Percentiles rank a stretch among this genome's conserved stretches.
Evolutionary conservation across 2,329 filamentous ascomycete genomes (phyloP).

Genomic region (Phialocephala sp.): DNA sequence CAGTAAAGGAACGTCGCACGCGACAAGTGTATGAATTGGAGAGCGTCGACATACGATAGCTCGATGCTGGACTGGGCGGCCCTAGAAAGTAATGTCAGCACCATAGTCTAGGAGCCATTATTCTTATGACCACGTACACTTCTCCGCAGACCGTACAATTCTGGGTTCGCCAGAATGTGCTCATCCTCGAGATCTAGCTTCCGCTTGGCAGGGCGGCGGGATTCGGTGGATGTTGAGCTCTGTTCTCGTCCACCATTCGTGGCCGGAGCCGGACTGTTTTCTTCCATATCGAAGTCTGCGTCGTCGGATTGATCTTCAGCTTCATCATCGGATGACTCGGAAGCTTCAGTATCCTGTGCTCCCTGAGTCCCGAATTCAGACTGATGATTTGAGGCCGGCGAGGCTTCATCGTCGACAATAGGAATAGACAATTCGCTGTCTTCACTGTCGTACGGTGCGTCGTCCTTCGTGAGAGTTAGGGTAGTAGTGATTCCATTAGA

Average conservation of each 20-base stretch:
- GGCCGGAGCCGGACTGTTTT: conserved; percentile 57
- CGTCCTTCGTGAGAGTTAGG: conserved; percentile 45
- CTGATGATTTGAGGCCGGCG: conserved; percentile 49
- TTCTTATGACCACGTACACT: conserved; percentile 67
- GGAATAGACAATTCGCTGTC: conserved; percentile 73
- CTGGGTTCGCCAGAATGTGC: conserved; percentile 88
- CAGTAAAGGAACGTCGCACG: conserved; percentile 28
- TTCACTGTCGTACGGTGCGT: conserved; percentile 64
- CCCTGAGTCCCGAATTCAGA: conserved; percentile 42
- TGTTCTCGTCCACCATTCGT: conserved; percentile 56
- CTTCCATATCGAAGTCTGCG: conserved; percentile 77
- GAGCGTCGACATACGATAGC: conserved; percentile 53
- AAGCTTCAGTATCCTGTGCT: conserved; percentile 39
- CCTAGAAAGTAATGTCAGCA: conserved; percentile 43
- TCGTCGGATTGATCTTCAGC: conserved; percentile 65
- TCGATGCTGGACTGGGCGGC: conserved; percentile 62
- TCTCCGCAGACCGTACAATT: conserved; percentile 90
- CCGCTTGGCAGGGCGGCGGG: conserved; percentile 74
- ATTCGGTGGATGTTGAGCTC: conserved; percentile 72
- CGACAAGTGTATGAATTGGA: conserved; percentile 19
- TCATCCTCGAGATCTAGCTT: conserved; percentile 73
- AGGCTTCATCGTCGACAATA: conserved; percentile 56
- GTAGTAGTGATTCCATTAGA: conserved; percentile 71
- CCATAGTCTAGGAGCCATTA: conserved; percentile 42
- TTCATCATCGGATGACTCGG: conserved; percentile 41